Evolutionary conservation across 1,284 basidiomycete species (phyloP), one percentile per base, ranked within the genome.

Genomic region (Chalciporus sp.): DNA sequence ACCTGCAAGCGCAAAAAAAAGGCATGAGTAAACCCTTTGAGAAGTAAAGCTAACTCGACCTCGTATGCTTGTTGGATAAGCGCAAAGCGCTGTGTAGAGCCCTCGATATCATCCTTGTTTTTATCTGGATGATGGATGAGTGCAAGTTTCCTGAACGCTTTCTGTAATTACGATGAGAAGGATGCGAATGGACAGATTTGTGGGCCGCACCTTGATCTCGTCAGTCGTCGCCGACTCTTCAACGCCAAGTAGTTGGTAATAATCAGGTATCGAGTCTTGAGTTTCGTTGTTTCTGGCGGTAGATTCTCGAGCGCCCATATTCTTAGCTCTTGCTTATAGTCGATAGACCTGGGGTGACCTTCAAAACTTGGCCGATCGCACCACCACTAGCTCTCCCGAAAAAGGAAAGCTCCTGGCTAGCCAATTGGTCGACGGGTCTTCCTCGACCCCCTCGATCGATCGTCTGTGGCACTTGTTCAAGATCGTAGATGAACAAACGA

Each of bases 61-160:
- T 98, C 96, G 67, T 98, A 98, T 0, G 96, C 96, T 63, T 95
- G 92, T 65, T 98, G 95, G 14, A 99, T 75, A 43, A 85, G 77
- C 11, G 94, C 88, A 70, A 99, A 99, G 20, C 88, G 83, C 63
- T 89, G 80, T 0, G 95, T 98, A 0, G 97, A 89, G 42, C 85
- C 91, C 61, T 97, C 93, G 4, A 91, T 72, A 64, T 95, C 83
- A 54, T 86, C 79, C 28, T 84, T 81, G 64, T 95, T 95, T 72
- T 95, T 95, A 71, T 95, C 94, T 2, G 93, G 92, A 70, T 95
- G 93, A 69, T 95, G 91, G 16, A 91, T 74, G 16, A 95, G 79
- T 9, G 94, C 94, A 7, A 94, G 81, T 65, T 80, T 85, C 47
- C 94, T 79, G 71, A 94, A 95, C 12, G 94, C 86, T 72, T 80